Base-by-base conservation (phyloP, 140 eudicot genomes). In the Senecio squalidus region DNA sequence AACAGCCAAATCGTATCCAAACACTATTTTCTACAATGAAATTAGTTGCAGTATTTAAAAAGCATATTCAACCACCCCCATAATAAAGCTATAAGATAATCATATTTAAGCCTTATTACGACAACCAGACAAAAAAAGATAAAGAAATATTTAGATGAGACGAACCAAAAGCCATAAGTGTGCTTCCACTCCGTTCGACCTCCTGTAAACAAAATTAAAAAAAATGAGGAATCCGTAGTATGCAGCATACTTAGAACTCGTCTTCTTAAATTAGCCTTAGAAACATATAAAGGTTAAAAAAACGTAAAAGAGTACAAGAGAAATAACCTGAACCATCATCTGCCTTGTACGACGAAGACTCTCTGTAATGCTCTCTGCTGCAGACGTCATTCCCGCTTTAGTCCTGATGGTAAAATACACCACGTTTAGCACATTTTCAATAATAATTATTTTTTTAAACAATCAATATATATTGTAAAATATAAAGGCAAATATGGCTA, bases 341-440 rank as follows among this genome's bases (percentile, higher is more conserved):
- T 90, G 97, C 16, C 95, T 91, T 30, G 94, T 80, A 48, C 97
- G 94, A 2, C 95, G 81, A 70, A 90, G 97, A 64, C 97, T 80
- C 52, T 90, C 97, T 52, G 97, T 90, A 68, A 90, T 90, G 78
- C 95, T 86, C 71, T 90, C 95, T 51, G 97, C 97, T 14, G 95
- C 97, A 60, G 97, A 83, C 36, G 97, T 90, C 95, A 90, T 90
- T 62, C 97, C 97, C 18, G 94, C 90, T 80, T 83, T 90, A 67
- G 97, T 90, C 80, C 97, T 90, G 52, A 51, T 46, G 49, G n/a
- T n/a, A 17, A 10, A 60, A 53, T 17, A 34, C 17, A 29, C 7
- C 10, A 51, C 7, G 66, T 52, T 56, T 30, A 71, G 44, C n/a
- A 13, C 36, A 31, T 49, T 53, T 44, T 53, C 60, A 41, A 56